Conservation (phyloP, 352 stramenopile species). For the Phytophthora pluvialis region DNA sequence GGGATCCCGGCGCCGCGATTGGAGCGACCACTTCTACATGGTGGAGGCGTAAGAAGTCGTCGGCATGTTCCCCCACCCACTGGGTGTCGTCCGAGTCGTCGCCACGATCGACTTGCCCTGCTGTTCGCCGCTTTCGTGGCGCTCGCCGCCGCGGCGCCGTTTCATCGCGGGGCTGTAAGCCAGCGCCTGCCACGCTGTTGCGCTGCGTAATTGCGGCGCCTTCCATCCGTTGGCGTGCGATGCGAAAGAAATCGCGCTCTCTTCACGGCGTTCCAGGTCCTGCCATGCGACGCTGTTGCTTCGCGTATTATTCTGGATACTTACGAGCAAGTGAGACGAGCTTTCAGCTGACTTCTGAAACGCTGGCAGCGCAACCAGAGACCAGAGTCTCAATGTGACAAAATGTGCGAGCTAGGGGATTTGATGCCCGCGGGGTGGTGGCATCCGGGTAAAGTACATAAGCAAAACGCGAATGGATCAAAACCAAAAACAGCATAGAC, state of each 20-base stretch:
- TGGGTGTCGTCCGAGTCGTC: conserved; percentile 6
- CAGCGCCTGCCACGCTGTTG: background rate
- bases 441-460: too few relatives aligned
- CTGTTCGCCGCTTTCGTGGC: conserved; percentile 20
- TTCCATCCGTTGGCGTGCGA: conserved; percentile 4
- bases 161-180: conserved; percentile 7
- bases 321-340: conserved; percentile 8
- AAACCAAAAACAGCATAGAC: too few relatives aligned
- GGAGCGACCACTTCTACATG: conserved; percentile 24
- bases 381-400: conserved; percentile 25
- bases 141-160: background rate
- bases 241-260: conserved; percentile 33
- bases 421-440: too few relatives aligned
- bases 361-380: conserved; percentile 14
- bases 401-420: conserved; percentile 10
- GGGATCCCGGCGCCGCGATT: conserved; percentile 12
- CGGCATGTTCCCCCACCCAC: background rate
- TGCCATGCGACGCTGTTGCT: conserved; percentile 18
- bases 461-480: too few relatives aligned
- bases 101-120: conserved; percentile 20
- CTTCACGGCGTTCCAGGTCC: background rate
- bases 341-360: conserved; percentile 31
- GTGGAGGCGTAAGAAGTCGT: conserved; percentile 4
- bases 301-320: conserved; percentile 25
- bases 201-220: background rate